A percentile compares a stretch with the other conserved stretches of the same genome.
phyloP scores from a whole-genome alignment of 768 basidiomycete genomes.

The Chiua virens region DNA sequence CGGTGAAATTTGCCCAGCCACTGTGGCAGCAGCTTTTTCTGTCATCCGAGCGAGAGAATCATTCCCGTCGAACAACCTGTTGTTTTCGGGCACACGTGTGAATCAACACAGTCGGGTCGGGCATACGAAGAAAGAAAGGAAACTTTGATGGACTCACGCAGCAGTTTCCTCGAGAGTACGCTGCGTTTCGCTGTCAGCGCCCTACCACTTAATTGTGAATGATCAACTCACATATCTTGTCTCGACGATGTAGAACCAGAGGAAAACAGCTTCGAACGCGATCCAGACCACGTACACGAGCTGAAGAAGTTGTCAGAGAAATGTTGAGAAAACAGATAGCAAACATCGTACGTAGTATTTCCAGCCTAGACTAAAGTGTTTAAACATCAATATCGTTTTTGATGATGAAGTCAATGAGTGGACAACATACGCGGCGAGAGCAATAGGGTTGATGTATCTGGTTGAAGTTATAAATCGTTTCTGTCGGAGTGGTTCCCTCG shows the following conservation, averaged over 20 bases:
- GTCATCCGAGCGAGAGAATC: no score
- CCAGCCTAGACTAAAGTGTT: conserved; percentile 35
- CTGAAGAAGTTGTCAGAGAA: conserved; percentile 6
- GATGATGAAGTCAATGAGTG: background rate
- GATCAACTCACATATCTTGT: conserved; percentile 28
- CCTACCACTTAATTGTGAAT: background rate
- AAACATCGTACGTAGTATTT: conserved; percentile 37
- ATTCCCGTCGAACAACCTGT: no score
- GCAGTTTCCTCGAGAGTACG: conserved; percentile 26
- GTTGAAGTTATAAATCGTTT: conserved; percentile 22
- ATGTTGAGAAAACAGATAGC: background rate
- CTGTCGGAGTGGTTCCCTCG: conserved; percentile 10
- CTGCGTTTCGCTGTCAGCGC: background rate
- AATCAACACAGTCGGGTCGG: no score
- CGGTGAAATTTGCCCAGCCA: no score
- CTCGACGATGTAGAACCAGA: conserved; percentile 35
- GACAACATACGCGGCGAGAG: conserved; percentile 20
- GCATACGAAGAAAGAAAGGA: no score
- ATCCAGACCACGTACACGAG: conserved; percentile 40
- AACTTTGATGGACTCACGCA: no score
- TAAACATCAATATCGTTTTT: background rate
- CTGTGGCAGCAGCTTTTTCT: no score
- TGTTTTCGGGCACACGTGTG: no score
- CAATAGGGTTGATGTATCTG: conserved; percentile 35
- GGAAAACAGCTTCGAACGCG: conserved; percentile 38